These are phyloP conservation scores for Sporothrix mexicana DNA, from an alignment of 2,329 filamentous ascomycete species.

Conservation along the genomic window DNA sequence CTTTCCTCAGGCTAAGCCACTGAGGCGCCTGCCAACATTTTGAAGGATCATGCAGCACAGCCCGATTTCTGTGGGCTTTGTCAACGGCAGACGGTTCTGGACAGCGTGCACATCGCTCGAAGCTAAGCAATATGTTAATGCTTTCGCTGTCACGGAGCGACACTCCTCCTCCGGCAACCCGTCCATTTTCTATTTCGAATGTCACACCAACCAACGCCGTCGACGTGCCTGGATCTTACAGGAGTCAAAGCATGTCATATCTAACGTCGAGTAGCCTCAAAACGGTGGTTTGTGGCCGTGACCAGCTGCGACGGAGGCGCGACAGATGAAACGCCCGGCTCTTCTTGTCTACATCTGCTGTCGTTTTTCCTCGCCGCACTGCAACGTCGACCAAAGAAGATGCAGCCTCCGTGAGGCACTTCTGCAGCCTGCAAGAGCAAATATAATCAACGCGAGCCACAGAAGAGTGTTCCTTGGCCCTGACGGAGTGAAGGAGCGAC, in stretches of 20 bases:
- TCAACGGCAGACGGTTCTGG: not conserved
- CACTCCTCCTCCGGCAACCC: slow-evolving; percentile 14
- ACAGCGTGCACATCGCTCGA: not conserved
- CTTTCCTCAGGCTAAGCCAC: slow-evolving; percentile 19
- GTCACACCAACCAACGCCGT: slow-evolving; percentile 6
- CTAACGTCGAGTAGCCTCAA: not conserved
- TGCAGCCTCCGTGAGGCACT: not conserved
- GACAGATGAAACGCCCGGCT: slow-evolving; percentile 28
- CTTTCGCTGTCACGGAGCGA: slow-evolving; percentile 16
- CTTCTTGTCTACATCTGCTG: not conserved
- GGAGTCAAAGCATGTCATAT: no score
- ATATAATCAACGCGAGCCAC: slow-evolving; percentile 2
- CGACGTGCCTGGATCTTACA: not conserved
- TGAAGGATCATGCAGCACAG: slow-evolving; percentile 12
- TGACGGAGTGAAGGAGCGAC: not conserved
- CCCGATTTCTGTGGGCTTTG: slow-evolving; percentile 19
- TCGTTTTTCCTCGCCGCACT: not conserved
- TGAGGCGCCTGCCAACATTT: not conserved
- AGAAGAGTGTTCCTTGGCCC: not conserved
- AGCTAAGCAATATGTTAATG: no score
- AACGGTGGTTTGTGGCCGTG: slow-evolving; percentile 23
- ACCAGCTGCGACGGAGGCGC: slow-evolving; percentile 25
- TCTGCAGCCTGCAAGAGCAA: not conserved
- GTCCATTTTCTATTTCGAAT: slow-evolving; percentile 20
- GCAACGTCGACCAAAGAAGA: slow-evolving; percentile 9